These are phyloP conservation scores for Cerioporus squamosus DNA, from an alignment of 1,284 basidiomycete genomes.

Conservation along the genomic window DNA sequence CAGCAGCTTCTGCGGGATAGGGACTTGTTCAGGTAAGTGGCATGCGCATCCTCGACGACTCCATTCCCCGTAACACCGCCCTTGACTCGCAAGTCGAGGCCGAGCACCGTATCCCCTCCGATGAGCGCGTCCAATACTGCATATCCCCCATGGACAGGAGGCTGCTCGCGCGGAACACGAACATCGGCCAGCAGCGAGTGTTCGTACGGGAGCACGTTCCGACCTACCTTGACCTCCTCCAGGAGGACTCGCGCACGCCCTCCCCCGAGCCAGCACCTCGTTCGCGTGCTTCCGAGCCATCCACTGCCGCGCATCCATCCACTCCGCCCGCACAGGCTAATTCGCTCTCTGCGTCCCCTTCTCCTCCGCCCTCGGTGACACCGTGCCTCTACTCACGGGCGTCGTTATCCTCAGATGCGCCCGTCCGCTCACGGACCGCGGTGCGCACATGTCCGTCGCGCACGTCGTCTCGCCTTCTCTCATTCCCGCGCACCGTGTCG, in stretches of 20 bases:
- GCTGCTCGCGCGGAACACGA: slow-evolving; percentile 5
- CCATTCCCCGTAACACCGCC: slow-evolving; percentile 4
- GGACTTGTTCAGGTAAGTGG: slow-evolving; percentile 2
- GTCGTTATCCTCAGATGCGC: not conserved
- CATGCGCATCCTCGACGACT: slow-evolving; percentile 33
- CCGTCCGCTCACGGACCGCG: not conserved
- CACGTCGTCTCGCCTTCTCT: slow-evolving; percentile 5
- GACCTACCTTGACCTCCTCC: slow-evolving; percentile 16
- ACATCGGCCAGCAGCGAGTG: not conserved
- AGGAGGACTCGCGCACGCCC: slow-evolving; percentile 13
- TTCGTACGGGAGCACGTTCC: slow-evolving; percentile 15
- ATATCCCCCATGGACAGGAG: slow-evolving; percentile 14
- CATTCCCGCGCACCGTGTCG: slow-evolving; percentile 21
- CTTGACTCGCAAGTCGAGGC: slow-evolving; percentile 19
- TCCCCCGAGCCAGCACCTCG: slow-evolving; percentile 11
- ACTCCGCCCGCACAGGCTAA: slow-evolving; percentile 24
- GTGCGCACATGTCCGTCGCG: not conserved
- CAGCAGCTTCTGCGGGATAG: not conserved
- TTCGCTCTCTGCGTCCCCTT: slow-evolving; percentile 21
- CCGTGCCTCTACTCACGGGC: slow-evolving; percentile 32
- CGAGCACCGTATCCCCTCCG: slow-evolving; percentile 8
- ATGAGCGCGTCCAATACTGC: slow-evolving; percentile 15
- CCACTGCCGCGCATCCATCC: slow-evolving; percentile 15
- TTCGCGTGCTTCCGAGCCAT: slow-evolving; percentile 1
- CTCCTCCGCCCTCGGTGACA: slow-evolving; percentile 31